Conservation (phyloP, 2,329 filamentous ascomycete species). For the Trichoderma koningiopsis region DNA sequence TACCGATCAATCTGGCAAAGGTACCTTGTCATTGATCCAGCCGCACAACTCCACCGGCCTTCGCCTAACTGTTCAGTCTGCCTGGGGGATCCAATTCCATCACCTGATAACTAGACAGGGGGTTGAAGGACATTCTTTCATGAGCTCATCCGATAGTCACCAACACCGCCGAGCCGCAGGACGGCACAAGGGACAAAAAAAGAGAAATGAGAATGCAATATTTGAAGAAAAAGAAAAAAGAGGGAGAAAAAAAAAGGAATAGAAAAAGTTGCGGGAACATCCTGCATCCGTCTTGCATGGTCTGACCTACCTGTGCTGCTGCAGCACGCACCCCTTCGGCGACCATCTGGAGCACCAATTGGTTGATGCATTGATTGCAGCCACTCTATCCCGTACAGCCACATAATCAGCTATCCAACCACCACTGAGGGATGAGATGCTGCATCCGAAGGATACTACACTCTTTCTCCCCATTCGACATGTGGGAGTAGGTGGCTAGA, state of each 20-base stretch:
- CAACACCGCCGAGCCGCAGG: not conserved
- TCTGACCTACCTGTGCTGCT: constrained; percentile 9
- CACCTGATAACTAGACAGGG: constrained; percentile 17
- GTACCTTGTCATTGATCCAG: constrained; percentile 15
- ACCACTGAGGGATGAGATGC: not conserved
- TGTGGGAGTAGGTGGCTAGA: not conserved
- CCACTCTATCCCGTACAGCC: constrained; percentile 20
- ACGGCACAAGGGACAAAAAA: not conserved
- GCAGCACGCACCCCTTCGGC: constrained; percentile 16
- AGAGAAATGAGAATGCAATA: not conserved
- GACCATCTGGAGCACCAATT: constrained; percentile 12
- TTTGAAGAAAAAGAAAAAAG: no score
- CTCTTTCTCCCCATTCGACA: not conserved
- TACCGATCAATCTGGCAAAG: constrained; percentile 5
- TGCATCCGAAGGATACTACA: not conserved
- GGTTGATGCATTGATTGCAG: constrained; percentile 7
- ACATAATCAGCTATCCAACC: constrained; percentile 5
- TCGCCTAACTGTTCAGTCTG: constrained; percentile 5
- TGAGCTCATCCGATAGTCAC: not conserved
- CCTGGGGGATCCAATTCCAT: constrained; percentile 11
- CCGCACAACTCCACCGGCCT: constrained; percentile 20
- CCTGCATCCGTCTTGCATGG: constrained; percentile 12
- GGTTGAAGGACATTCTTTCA: not conserved
- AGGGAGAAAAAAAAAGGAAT: not conserved
- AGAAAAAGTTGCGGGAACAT: not conserved